These are phyloP conservation scores for Lactarius evosmus DNA, from an alignment of 768 basidiomycete species.

Conservation along the genomic window DNA sequence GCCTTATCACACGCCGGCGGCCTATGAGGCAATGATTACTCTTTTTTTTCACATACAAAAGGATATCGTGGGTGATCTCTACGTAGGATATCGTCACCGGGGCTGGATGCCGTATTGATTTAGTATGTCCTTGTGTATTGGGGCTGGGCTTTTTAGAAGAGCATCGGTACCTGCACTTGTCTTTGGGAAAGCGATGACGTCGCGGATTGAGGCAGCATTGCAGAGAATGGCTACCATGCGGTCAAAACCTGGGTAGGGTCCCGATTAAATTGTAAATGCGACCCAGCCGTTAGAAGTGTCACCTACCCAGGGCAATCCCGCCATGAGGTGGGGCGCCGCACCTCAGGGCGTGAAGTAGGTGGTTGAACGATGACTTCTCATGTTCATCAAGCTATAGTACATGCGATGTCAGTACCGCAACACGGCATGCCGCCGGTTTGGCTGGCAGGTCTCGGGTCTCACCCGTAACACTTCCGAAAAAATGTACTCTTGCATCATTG, in stretches of 20 bases:
- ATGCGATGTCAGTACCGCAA: not conserved
- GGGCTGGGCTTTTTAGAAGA: slow-evolving; percentile 84
- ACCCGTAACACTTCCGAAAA: slow-evolving; percentile 78
- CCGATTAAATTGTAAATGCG: not conserved
- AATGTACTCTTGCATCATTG: slow-evolving; percentile 80
- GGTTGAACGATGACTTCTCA: slow-evolving; percentile 75
- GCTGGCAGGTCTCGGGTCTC: not conserved
- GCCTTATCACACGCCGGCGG: slow-evolving; percentile 1
- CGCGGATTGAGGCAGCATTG: slow-evolving; percentile 81
- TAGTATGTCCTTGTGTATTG: slow-evolving; percentile 49
- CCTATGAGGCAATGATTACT: slow-evolving; percentile 11
- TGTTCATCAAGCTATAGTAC: slow-evolving; percentile 58
- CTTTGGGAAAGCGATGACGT: slow-evolving; percentile 97
- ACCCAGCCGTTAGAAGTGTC: not conserved
- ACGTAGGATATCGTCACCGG: slow-evolving; percentile 18
- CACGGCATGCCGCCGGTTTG: not conserved
- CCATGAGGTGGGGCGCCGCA: slow-evolving; percentile 96
- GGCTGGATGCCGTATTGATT: slow-evolving; percentile 61
- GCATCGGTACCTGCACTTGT: slow-evolving; percentile 78
- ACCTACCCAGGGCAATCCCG: slow-evolving; percentile 84
- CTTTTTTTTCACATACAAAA: slow-evolving; percentile 2
- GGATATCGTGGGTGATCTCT: slow-evolving; percentile 11
- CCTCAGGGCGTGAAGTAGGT: slow-evolving; percentile 79
- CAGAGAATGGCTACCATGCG: slow-evolving; percentile 89
- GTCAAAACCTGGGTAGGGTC: slow-evolving; percentile 70